Conservation (phyloP, 2,329 filamentous ascomycete genomes). For the Chaetomium globosum region DNA sequence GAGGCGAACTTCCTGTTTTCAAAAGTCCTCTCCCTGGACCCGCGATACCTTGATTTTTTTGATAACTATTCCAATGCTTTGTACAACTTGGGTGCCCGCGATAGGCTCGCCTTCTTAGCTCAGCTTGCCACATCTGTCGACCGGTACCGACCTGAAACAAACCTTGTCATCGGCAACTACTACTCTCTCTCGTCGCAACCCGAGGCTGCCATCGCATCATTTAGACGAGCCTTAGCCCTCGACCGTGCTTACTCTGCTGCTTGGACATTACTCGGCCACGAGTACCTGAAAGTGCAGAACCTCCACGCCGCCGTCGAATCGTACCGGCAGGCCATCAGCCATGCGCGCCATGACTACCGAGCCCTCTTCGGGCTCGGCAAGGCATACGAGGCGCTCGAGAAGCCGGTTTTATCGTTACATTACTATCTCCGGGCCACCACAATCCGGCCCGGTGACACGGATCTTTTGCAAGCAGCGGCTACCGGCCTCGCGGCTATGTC, state of each 20-base stretch:
- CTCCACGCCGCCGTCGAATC: neutral
- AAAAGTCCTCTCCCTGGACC: constrained; percentile 4
- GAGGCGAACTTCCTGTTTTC: neutral
- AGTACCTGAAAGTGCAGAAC: neutral
- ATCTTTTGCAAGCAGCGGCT: neutral
- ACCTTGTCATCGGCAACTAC: constrained; percentile 1
- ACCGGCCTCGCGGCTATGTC: constrained; percentile 1
- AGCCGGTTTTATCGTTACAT: neutral
- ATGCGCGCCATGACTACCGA: neutral
- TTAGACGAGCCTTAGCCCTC: neutral
- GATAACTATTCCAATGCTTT: neutral
- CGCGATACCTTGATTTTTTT: neutral
- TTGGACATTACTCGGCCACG: neutral
- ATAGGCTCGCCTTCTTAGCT: neutral
- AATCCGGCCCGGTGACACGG: neutral
- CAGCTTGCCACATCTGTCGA: neutral
- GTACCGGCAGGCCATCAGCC: neutral
- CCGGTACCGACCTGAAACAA: neutral
- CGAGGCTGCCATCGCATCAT: neutral
- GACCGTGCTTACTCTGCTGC: neutral
- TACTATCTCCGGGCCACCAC: neutral
- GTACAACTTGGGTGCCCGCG: neutral
- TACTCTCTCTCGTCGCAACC: neutral
- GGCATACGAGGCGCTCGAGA: neutral
- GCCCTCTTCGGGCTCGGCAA: neutral